A percentile compares a stretch with the other conserved stretches of the same genome.
phyloP scores from a whole-genome alignment of 202 grass and related monocot species.

The Sporobolus alterniflorus region DNA sequence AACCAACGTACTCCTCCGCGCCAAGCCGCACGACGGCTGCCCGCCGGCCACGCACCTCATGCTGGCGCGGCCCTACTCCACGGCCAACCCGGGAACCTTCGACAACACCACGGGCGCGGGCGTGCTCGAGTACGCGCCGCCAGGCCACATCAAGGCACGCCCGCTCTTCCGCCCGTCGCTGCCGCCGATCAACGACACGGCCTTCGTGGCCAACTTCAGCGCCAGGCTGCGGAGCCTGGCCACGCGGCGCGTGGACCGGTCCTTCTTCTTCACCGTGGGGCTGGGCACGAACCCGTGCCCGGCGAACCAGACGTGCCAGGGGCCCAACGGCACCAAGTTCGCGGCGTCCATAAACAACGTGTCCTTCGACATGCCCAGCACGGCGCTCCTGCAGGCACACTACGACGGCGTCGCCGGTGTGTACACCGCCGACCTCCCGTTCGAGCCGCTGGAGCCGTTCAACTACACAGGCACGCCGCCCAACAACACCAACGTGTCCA shows the following conservation, averaged over 20 bases:
- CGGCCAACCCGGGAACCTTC: slow-evolving; percentile 57
- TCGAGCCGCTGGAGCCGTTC: slow-evolving; percentile 46
- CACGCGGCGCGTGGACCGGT: slow-evolving; percentile 39
- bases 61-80: slow-evolving; percentile 66
- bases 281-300: slow-evolving; percentile 68
- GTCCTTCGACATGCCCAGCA: slow-evolving; percentile 64
- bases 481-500: slow-evolving; percentile 66
- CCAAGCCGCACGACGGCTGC: slow-evolving; percentile 38
- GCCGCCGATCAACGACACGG: slow-evolving; percentile 65
- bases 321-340: slow-evolving; percentile 72
- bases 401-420: slow-evolving; percentile 37
- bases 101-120: slow-evolving; percentile 84
- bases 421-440: slow-evolving; percentile 58
- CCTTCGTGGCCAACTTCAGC: slow-evolving; percentile 49
- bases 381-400: slow-evolving; percentile 65
- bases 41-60: slow-evolving; percentile 63
- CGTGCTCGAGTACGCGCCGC: slow-evolving; percentile 58
- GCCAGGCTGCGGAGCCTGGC: slow-evolving; percentile 57
- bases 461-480: slow-evolving; percentile 82
- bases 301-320: slow-evolving; percentile 58
- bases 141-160: slow-evolving; percentile 46
- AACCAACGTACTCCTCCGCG: slow-evolving; percentile 69
- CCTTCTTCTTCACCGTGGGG: slow-evolving; percentile 82
- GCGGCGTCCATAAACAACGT: slow-evolving; percentile 77
- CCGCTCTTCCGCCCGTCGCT: slow-evolving; percentile 49